A percentile compares a stretch with the other conserved stretches of the same genome.
Conservation (phyloP, 169 alveolate genomes). For the Cardiosporidium cionae region DNA sequence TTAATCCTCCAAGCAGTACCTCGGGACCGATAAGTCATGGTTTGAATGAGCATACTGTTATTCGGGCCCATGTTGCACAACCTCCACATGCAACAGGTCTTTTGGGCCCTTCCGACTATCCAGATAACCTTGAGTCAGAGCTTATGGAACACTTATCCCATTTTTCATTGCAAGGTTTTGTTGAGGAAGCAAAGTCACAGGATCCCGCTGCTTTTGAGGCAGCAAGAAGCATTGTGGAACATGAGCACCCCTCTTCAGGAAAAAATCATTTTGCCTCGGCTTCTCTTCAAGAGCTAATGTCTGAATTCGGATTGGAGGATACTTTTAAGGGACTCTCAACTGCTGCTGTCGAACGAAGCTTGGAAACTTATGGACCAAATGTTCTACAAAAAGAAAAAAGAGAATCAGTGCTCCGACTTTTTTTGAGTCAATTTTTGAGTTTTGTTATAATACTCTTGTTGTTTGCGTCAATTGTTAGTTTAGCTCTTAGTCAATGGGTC, state of each 20-base stretch:
- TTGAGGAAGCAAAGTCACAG: constrained; percentile 15
- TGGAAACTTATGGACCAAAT: constrained; percentile 69
- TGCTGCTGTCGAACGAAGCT: constrained; percentile 53
- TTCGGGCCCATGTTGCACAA: too few relatives aligned
- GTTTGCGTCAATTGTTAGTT: constrained; percentile 63
- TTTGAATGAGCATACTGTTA: too few relatives aligned
- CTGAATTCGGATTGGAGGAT: constrained; percentile 53
- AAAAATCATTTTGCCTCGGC: constrained; percentile 50
- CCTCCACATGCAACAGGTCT: not conserved
- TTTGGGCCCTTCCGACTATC: not conserved
- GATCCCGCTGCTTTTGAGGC: constrained; percentile 35
- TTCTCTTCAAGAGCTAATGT: constrained; percentile 48
- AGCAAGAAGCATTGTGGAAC: constrained; percentile 41
- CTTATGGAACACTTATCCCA: not conserved
- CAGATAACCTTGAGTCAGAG: not conserved
- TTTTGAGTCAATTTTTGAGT: constrained; percentile 63
- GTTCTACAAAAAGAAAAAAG: constrained; percentile 63
- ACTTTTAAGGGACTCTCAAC: constrained; percentile 47
- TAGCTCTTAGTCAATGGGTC: constrained; percentile 68
- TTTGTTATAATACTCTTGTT: constrained; percentile 67
- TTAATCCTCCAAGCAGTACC: too few relatives aligned
- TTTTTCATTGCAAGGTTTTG: constrained; percentile 17
- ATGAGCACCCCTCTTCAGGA: constrained; percentile 48
- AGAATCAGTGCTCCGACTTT: constrained; percentile 69
- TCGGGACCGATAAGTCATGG: too few relatives aligned